These are phyloP conservation scores for Alternaria tenuissima DNA, from an alignment of 2,329 filamentous ascomycete genomes.

Conservation along the genomic window DNA sequence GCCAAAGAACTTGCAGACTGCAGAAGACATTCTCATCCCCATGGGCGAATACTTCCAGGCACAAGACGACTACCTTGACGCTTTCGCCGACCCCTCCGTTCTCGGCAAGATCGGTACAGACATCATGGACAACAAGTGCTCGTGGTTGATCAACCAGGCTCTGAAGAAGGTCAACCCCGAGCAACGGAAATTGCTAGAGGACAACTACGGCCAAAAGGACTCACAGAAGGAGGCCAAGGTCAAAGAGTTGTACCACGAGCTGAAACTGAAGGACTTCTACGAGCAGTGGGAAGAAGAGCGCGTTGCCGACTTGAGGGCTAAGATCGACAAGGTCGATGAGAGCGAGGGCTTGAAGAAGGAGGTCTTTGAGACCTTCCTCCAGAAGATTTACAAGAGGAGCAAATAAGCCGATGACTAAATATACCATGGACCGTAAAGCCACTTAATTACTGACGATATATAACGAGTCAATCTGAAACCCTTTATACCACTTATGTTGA, in stretches of 20 bases:
- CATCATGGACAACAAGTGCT: constrained; percentile 99
- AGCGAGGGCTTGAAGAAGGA: constrained; percentile 86
- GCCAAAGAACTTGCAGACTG: constrained; percentile 85
- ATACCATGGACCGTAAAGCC: neutral
- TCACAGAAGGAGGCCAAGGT: constrained; percentile 80
- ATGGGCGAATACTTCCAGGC: constrained; percentile 99
- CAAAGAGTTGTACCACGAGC: constrained; percentile 87
- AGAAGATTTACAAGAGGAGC: constrained; percentile 98
- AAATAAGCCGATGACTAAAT: constrained; percentile 66
- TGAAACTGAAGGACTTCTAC: constrained; percentile 85
- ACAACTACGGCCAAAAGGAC: constrained; percentile 95
- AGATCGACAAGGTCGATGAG: constrained; percentile 85
- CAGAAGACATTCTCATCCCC: constrained; percentile 91
- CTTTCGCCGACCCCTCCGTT: constrained; percentile 89
- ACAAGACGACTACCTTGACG: constrained; percentile 98
- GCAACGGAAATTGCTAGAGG: constrained; percentile 86
- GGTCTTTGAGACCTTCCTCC: constrained; percentile 87
- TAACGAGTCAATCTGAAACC: neutral
- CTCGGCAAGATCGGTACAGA: constrained; percentile 99
- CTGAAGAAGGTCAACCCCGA: constrained; percentile 80
- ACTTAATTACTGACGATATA: neutral
- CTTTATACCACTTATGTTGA: neutral
- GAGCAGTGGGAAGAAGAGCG: constrained; percentile 88
- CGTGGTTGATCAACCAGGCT: constrained; percentile 96
- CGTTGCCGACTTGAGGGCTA: constrained; percentile 76